Evolutionary conservation across 805 yeast species (phyloP).

Genomic region (Kluyveromyces wickerhamii): DNA sequence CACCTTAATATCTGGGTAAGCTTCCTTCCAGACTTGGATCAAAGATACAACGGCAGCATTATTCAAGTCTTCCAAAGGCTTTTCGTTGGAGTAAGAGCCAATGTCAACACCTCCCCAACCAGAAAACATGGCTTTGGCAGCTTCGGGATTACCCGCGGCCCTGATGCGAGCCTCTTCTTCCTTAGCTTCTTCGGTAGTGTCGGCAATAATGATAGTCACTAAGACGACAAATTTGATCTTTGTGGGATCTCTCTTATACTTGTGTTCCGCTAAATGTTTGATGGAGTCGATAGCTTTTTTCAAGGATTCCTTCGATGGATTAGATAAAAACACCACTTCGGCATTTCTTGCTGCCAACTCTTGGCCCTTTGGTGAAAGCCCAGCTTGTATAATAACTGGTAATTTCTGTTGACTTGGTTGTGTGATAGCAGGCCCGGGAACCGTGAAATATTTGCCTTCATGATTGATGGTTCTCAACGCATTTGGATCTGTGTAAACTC

Average conservation of each 20-base stretch:
- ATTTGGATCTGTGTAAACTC: constrained; percentile 33
- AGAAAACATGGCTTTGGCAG: constrained; percentile 38
- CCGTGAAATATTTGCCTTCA: constrained; percentile 35
- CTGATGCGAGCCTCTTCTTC: constrained; percentile 30
- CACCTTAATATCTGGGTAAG: constrained; percentile 14
- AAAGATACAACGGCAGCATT: constrained; percentile 28
- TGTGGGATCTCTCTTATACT: constrained; percentile 31
- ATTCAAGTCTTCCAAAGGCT: constrained; percentile 29
- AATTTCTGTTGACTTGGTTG: constrained; percentile 38
- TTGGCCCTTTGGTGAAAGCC: constrained; percentile 35
- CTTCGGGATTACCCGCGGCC: constrained; percentile 33
- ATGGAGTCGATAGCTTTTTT: constrained; percentile 27
- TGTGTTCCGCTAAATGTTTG: constrained; percentile 29
- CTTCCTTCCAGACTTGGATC: constrained; percentile 23
- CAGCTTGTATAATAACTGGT: constrained; percentile 40
- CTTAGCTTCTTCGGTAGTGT: constrained; percentile 36
- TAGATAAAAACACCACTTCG: constrained; percentile 36
- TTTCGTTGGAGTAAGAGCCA: constrained; percentile 31
- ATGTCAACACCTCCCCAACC: constrained; percentile 41
- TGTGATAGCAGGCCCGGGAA: constrained; percentile 38
- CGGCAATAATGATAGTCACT: constrained; percentile 33
- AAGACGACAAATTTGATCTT: constrained; percentile 33
- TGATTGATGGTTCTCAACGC: constrained; percentile 35
- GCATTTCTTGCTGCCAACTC: constrained; percentile 38
- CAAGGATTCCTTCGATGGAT: constrained; percentile 27